Percentiles rank a stretch among this genome's conserved stretches.
These are phyloP conservation scores for Xylaria sp. DNA, from an alignment of 2,329 filamentous ascomycete genomes.

Conservation along the genomic window DNA sequence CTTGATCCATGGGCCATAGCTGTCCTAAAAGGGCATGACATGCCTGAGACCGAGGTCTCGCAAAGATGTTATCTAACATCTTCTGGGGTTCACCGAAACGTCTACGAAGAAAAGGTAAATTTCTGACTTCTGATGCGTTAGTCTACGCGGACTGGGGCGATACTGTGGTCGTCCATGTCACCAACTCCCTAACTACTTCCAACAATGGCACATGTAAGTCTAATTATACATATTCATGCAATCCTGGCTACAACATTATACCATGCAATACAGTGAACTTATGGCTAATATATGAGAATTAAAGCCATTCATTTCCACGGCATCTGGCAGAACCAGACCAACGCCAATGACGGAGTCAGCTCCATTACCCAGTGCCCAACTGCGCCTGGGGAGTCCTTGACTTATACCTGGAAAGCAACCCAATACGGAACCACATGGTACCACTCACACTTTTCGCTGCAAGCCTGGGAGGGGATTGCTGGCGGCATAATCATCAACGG, in stretches of 20 bases:
- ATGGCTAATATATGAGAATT: constrained; percentile 3
- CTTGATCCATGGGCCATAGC: no score
- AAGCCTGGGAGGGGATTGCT: constrained; percentile 57
- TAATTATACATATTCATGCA: background rate
- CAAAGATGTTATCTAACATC: no score
- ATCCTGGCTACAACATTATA: no score
- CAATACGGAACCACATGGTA: constrained; percentile 62
- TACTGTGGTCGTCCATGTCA: constrained; percentile 55
- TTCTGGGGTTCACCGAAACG: no score
- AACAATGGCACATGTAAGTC: constrained; percentile 57
- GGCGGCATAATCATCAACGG: constrained; percentile 66
- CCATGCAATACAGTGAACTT: no score
- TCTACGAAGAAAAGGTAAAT: no score
- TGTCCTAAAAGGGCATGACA: no score
- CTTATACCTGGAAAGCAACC: constrained; percentile 60
- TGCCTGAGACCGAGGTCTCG: no score
- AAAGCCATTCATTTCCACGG: constrained; percentile 63
- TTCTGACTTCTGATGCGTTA: no score
- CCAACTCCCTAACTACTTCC: constrained; percentile 49
- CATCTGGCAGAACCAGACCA: constrained; percentile 58
- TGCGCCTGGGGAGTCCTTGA: constrained; percentile 53
- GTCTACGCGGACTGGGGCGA: constrained; percentile 54
- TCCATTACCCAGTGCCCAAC: constrained; percentile 54
- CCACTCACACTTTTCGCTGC: constrained; percentile 59
- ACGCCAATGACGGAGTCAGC: constrained; percentile 59